phyloP scores from a whole-genome alignment of 148 eudicot genomes.

The Drosera capensis region DNA sequence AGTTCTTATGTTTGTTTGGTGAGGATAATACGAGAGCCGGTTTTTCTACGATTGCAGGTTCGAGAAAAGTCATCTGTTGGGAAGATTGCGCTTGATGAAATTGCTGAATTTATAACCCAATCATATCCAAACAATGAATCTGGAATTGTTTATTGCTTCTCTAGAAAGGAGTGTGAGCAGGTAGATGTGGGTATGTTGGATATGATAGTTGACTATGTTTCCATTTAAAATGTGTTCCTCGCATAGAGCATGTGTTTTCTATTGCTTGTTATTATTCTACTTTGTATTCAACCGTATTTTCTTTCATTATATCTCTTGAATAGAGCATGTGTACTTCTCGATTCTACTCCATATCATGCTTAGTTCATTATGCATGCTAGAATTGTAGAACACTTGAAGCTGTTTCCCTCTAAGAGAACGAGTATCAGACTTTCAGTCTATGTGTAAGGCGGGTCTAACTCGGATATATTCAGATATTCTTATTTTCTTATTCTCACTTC shows the following conservation, averaged over 20 bases:
- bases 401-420: too few species aligned
- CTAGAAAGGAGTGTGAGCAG: conserved; percentile 98
- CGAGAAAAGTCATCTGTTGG: conserved; percentile 88
- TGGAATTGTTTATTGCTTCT: conserved; percentile 93
- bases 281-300: not conserved
- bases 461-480: too few species aligned
- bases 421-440: too few species aligned
- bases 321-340: too few species aligned
- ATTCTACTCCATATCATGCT: too few species aligned
- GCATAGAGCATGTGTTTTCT: not conserved
- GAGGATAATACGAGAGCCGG: conserved; percentile 5
- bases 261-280: not conserved
- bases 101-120: conserved; percentile 61
- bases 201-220: not conserved
- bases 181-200: conserved; percentile 20
- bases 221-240: not conserved
- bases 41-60: conserved; percentile 38
- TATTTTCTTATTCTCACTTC: too few species aligned
- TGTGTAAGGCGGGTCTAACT: too few species aligned
- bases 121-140: conserved; percentile 91
- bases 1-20: not conserved
- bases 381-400: too few species aligned
- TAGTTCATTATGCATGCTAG: too few species aligned
- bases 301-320: not conserved
- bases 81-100: conserved; percentile 69